phyloP scores from a whole-genome alignment of 2,329 filamentous ascomycete species.

The Colletotrichum abscissum region DNA sequence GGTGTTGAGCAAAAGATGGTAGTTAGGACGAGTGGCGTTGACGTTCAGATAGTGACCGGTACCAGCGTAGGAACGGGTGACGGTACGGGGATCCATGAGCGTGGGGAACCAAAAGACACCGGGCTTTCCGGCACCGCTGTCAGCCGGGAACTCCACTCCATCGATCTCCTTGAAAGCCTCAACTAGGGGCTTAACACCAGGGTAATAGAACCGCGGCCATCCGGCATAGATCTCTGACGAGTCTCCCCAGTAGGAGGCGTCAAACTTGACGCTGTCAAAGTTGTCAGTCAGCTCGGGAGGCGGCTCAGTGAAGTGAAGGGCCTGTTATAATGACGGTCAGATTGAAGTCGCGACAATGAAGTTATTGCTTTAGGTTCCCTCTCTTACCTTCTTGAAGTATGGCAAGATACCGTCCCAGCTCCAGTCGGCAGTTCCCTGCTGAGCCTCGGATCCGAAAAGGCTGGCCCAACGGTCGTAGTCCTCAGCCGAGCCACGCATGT shows the following conservation, averaged over 20 bases:
- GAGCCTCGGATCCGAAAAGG: constrained; percentile 50
- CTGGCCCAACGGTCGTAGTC: constrained; percentile 44
- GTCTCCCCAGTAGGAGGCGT: constrained; percentile 50
- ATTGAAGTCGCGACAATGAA: not conserved
- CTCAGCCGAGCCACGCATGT: constrained; percentile 33
- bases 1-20: constrained; percentile 48
- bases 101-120: constrained; percentile 56
- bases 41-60: constrained; percentile 48
- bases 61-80: constrained; percentile 51
- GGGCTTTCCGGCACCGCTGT: constrained; percentile 51
- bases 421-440: constrained; percentile 43
- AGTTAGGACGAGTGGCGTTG: constrained; percentile 46
- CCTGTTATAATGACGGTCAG: constrained; percentile 1
- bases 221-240: constrained; percentile 48
- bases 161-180: constrained; percentile 51
- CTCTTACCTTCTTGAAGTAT: constrained; percentile 55
- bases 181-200: constrained; percentile 44
- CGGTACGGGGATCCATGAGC: constrained; percentile 50
- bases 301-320: constrained; percentile 31
- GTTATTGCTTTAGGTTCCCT: not conserved
- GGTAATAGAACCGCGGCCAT: constrained; percentile 53
- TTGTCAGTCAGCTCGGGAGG: constrained; percentile 38
- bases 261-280: constrained; percentile 42
- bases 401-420: constrained; percentile 50
- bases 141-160: constrained; percentile 50